Evolutionary conservation across 441 rosid species (phyloP).

Genomic region (Pelargonium australe): DNA sequence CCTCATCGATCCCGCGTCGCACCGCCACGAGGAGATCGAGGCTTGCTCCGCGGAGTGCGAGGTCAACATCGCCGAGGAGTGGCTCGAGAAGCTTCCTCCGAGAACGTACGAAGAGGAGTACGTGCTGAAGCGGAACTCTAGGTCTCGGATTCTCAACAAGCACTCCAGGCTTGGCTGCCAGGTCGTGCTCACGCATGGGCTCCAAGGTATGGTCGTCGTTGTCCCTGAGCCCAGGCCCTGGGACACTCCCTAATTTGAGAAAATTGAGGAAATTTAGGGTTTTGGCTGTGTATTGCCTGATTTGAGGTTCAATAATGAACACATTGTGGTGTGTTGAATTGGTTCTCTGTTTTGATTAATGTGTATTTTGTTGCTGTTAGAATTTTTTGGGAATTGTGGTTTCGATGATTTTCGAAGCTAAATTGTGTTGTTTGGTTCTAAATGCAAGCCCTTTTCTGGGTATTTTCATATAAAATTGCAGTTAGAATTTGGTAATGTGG

Average conservation of each 20-base stretch:
- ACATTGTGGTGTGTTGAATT: not conserved
- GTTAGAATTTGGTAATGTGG: not conserved
- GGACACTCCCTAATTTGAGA: slow-evolving; percentile 67
- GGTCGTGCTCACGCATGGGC: slow-evolving; percentile 61
- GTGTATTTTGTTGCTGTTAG: not conserved
- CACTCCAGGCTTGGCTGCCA: slow-evolving; percentile 88
- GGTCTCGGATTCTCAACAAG: slow-evolving; percentile 75
- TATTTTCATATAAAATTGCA: not conserved
- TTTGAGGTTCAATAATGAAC: not conserved
- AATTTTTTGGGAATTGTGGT: too few species aligned
- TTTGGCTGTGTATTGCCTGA: not conserved
- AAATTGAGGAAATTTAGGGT: not conserved
- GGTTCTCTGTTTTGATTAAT: not conserved
- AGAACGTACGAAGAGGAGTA: slow-evolving; percentile 85
- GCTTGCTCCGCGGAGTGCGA: slow-evolving; percentile 96
- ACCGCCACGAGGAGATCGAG: slow-evolving; percentile 82
- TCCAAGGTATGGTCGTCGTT: slow-evolving; percentile 95
- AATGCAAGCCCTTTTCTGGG: not conserved
- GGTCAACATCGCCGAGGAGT: slow-evolving; percentile 90
- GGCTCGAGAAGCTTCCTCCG: slow-evolving; percentile 74
- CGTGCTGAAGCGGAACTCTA: slow-evolving; percentile 65
- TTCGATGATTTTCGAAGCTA: not conserved
- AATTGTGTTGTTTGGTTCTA: not conserved
- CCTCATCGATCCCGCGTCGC: slow-evolving; percentile 79
- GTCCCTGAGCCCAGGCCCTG: slow-evolving; percentile 93